Percentiles rank a stretch among this genome's conserved stretches.
Evolutionary conservation across 2,329 filamentous ascomycete species (phyloP).

Genomic region (Alternaria sp.): DNA sequence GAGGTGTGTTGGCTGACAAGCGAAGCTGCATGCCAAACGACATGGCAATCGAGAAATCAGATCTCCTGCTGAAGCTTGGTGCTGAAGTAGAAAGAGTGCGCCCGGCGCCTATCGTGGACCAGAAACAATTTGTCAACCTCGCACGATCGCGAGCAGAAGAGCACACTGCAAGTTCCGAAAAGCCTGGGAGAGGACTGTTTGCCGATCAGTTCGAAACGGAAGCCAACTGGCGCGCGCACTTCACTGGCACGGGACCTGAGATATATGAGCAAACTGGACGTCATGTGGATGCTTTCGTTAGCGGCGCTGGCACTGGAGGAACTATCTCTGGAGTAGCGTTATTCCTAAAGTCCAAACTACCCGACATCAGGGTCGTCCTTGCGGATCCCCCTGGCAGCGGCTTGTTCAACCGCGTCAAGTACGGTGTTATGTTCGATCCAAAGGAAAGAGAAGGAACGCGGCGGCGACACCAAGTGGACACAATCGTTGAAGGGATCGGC

Average conservation of each 20-base stretch:
- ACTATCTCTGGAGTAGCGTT: constrained; percentile 87
- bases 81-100: constrained; percentile 90
- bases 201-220: constrained; percentile 94
- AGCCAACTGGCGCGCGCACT: constrained; percentile 88
- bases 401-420: constrained; percentile 87
- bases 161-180: constrained; percentile 66
- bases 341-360: constrained; percentile 78
- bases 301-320: constrained; percentile 92
- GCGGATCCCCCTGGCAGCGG: constrained; percentile 95
- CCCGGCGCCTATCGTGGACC: constrained; percentile 92
- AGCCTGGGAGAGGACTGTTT: constrained; percentile 82
- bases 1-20: constrained; percentile 12
- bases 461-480: constrained; percentile 89
- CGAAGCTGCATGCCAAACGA: constrained; percentile 89
- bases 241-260: constrained; percentile 83
- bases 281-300: constrained; percentile 82
- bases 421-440: constrained; percentile 92
- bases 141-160: constrained; percentile 77
- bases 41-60: constrained; percentile 85
- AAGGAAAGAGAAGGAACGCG: constrained; percentile 92
- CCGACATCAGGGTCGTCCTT: constrained; percentile 73
- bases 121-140: constrained; percentile 91
- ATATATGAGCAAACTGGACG: constrained; percentile 81
- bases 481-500: constrained; percentile 93
- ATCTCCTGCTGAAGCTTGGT: constrained; percentile 86